Evolutionary conservation across 805 yeast species (phyloP).

Genomic region (Zygoascus tannicola): DNA sequence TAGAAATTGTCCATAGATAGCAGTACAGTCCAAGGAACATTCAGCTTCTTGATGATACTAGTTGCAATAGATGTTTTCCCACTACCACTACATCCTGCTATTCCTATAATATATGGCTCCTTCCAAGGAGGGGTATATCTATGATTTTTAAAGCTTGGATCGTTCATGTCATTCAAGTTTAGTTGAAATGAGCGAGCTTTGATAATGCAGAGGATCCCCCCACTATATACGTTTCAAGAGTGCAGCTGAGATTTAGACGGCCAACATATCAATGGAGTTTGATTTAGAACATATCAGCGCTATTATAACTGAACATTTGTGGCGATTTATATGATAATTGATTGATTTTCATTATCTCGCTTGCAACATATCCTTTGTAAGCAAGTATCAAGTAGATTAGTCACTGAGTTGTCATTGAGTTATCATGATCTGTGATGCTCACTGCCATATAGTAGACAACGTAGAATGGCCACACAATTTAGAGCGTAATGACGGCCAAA

Average conservation of each 20-base stretch:
- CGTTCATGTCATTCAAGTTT: background rate
- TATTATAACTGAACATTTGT: too few species aligned
- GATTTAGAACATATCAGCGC: too few species aligned
- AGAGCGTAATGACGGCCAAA: constrained; percentile 9
- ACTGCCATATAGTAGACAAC: constrained; percentile 33
- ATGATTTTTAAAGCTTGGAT: constrained; percentile 11
- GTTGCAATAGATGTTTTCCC: constrained; percentile 87
- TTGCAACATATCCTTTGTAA: too few species aligned
- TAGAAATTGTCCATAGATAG: constrained; percentile 88
- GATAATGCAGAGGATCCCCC: too few species aligned
- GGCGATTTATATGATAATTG: too few species aligned
- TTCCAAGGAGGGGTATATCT: constrained; percentile 77
- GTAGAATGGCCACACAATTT: constrained; percentile 13
- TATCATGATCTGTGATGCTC: constrained; percentile 25
- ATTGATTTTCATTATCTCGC: too few species aligned
- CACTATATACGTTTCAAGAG: too few species aligned
- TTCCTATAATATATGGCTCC: constrained; percentile 77
- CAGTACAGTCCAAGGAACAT: constrained; percentile 89
- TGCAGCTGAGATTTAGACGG: too few species aligned
- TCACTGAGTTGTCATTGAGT: background rate
- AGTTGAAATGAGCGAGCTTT: background rate
- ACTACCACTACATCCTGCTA: constrained; percentile 80
- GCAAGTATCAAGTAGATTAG: background rate
- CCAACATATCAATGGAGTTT: too few species aligned
- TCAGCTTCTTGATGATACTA: constrained; percentile 58